phyloP scores from a whole-genome alignment of 257 asterid species.

The Cynanchum wilfordii region DNA sequence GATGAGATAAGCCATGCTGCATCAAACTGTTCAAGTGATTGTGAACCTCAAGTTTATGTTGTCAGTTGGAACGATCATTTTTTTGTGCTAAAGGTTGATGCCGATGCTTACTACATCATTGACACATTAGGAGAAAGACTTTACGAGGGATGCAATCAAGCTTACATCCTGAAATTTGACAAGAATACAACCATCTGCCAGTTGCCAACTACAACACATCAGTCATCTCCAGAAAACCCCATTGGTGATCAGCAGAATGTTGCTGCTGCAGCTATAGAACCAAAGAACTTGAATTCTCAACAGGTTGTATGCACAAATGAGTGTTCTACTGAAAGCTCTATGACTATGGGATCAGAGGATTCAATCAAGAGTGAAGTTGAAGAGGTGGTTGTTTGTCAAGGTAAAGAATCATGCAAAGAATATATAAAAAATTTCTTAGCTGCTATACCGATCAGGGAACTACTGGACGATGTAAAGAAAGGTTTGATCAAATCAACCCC shows the following conservation, averaged over 20 bases:
- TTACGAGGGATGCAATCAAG: constrained; percentile 87
- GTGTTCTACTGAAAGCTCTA: constrained; percentile 19
- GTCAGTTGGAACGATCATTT: constrained; percentile 98
- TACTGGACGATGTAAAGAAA: constrained; percentile 72
- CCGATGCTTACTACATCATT: constrained; percentile 70
- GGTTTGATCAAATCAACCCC: constrained; percentile 63
- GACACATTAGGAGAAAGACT: constrained; percentile 92
- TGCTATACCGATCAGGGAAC: constrained; percentile 89
- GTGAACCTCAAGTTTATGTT: constrained; percentile 56
- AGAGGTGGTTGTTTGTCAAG: constrained; percentile 56
- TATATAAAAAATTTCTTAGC: constrained; percentile 89
- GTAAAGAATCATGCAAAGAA: constrained; percentile 81
- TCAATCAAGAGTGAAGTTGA: constrained; percentile 32
- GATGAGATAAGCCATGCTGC: constrained; percentile 54
- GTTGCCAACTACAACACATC: constrained; percentile 26
- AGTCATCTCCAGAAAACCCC: constrained; percentile 42
- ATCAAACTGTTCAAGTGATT: constrained; percentile 24
- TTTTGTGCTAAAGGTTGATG: constrained; percentile 75
- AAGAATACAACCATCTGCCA: constrained; percentile 45
- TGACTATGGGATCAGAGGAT: constrained; percentile 30
- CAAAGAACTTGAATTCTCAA: constrained; percentile 20
- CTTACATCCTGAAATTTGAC: constrained; percentile 84
- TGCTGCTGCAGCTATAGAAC: constrained; percentile 21
- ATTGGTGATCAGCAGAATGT: constrained; percentile 22
- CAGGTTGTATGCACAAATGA: constrained; percentile 21